Evolutionary conservation across 2,329 filamentous ascomycete genomes (phyloP).

Genomic region (Grosmannia serpens): DNA sequence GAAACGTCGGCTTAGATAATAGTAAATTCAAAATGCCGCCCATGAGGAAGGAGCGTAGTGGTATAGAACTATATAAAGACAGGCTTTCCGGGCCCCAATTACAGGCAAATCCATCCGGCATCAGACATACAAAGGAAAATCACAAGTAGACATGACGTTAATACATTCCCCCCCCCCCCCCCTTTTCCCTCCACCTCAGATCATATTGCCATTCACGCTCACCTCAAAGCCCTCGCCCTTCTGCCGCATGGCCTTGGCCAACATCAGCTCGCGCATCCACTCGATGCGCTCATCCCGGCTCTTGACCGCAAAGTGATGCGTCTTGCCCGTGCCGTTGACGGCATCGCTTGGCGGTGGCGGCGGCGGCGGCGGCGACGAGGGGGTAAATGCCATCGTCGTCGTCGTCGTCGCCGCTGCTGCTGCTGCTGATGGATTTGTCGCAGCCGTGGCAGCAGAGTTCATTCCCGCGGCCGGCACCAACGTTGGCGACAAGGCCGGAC

Average conservation of each 20-base stretch:
- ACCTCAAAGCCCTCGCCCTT: slow-evolving; percentile 77
- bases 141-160: neutral
- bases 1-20: neutral
- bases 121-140: neutral
- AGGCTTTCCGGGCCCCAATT: neutral
- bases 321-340: slow-evolving; percentile 59
- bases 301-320: slow-evolving; percentile 88
- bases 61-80: slow-evolving; percentile 9
- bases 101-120: neutral
- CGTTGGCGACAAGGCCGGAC: slow-evolving; percentile 14
- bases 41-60: slow-evolving; percentile 12
- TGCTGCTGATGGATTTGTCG: neutral
- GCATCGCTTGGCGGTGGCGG: slow-evolving; percentile 28
- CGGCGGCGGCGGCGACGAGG: slow-evolving; percentile 15
- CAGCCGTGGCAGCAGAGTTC: neutral
- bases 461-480: slow-evolving; percentile 15
- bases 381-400: neutral
- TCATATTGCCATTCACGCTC: slow-evolving; percentile 69
- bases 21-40: slow-evolving; percentile 9
- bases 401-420: neutral
- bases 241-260: slow-evolving; percentile 75
- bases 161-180: neutral
- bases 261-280: slow-evolving; percentile 93
- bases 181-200: slow-evolving; percentile 25
- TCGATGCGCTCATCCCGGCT: slow-evolving; percentile 83